Evolutionary conservation across 192 early-diverging fungal genomes (phyloP), one percentile per base, ranked within the genome.

Genomic region (Gamsiella multidivaricata): DNA sequence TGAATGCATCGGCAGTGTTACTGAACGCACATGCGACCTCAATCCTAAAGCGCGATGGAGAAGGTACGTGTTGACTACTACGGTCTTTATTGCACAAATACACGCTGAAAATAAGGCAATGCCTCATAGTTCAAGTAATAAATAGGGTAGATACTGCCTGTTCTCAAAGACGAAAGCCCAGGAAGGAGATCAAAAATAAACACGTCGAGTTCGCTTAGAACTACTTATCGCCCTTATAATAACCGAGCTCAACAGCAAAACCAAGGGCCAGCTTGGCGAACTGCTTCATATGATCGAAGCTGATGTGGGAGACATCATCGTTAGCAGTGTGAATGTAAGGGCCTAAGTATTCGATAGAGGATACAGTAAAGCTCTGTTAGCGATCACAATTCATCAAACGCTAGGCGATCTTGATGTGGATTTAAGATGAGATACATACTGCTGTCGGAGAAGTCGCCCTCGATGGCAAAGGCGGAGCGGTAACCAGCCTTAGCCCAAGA

Each of bases 401-500:
- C 39, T 14, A 7, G 14, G 39, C 39, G 39, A 14, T 41, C 39
- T 10, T 41, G 39, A 41, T 41, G 14, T 41, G 39, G 39, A 14
- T 10, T 41, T 7, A 14, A 7, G 39, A 41, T 14, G 39, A 14
- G n/a, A 46, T 46, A 46, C 50, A 31, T 3, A 53, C 51, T 93
- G n/a, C 83, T 85, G 29, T 93, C 90, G 11, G 85, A 69, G 64
- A 91, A 83, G 23, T 84, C 87, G n/a, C 82, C 85, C 82, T 95
- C 94, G 54, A 91, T 91, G 0, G 94, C 86, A 71, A 97, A 96
- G 8, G 91, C 90, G 29, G 95, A 91, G 23, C 91, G 91, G 84
- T 87, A 95, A 1, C 96, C 96, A n/a, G 89, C 88, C 67, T 92
- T 88, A 61, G 85, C 87, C 96, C 96, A 98, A 29, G 92, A 92